Evolutionary conservation across 2,329 filamentous ascomycete species (phyloP).

Genomic region (Capronia americana): DNA sequence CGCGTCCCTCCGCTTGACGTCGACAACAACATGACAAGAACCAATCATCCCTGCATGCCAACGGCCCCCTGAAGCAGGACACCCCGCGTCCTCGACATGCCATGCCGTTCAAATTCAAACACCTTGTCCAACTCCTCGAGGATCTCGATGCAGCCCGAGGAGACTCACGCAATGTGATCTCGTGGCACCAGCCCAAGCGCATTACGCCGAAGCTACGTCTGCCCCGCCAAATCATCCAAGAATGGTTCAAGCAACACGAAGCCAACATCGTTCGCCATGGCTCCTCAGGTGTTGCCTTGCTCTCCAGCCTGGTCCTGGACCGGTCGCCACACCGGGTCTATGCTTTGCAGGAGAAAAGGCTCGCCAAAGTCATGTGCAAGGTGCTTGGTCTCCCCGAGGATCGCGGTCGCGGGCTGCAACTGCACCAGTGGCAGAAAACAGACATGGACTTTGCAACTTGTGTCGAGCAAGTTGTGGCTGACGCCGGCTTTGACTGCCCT

Average conservation of each 20-base stretch:
- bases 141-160: conserved; percentile 62
- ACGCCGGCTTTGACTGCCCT: conserved; percentile 58
- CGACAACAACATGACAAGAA: neutral
- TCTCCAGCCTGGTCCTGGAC: conserved; percentile 79
- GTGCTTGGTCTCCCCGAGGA: conserved; percentile 67
- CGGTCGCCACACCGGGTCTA: conserved; percentile 80
- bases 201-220: neutral
- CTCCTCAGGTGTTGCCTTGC: conserved; percentile 66
- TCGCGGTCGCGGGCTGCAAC: conserved; percentile 63
- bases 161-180: conserved; percentile 43
- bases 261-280: conserved; percentile 62
- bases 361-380: conserved; percentile 72
- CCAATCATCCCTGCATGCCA: neutral
- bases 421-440: conserved; percentile 68
- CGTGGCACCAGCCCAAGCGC: conserved; percentile 26
- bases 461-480: conserved; percentile 63
- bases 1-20: neutral
- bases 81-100: conserved; percentile 41
- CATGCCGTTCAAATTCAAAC: conserved; percentile 66
- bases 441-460: conserved; percentile 74
- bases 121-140: conserved; percentile 76
- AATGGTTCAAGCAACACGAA: conserved; percentile 74
- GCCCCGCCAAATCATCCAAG: conserved; percentile 53
- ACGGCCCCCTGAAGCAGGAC: neutral
- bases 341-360: conserved; percentile 64